Base-by-base conservation (phyloP, 2,329 filamentous ascomycete species). In the Penicillium griseofulvum region DNA sequence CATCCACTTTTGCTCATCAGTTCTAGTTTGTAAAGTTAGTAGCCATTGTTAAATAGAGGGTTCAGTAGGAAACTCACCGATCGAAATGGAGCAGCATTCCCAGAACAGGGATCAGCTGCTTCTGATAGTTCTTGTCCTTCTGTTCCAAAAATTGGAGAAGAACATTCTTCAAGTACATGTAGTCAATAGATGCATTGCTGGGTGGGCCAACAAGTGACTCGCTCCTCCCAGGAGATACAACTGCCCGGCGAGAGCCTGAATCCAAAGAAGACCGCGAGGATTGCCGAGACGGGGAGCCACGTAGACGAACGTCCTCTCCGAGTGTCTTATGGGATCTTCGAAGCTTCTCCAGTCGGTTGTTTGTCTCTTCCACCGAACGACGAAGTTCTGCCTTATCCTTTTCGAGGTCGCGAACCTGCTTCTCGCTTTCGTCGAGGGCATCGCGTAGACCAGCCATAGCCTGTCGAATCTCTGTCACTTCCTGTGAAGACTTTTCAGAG, bases 1-100 rank as follows among this genome's bases (percentile, higher is more conserved):
- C 74, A 87, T 84, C 90, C 91, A 96, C 74, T 90, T 93, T 74
- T 94, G 87, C 75, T 94, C 89, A 64, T 96, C 91, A 64, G 82
- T 84, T 65, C 82, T 85, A 54, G 42, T 65, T 49, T 53, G 62
- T n/a, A n/a, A n/a, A n/a, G n/a, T 67, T 53, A 63, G 58, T 48
- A 58, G 7, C 11, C 16, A 16, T 22, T 9, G 22, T 29, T 19
- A 33, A 9, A 24, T 31, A 24, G 17, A 17, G 26, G 29, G 12
- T 7, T 33, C 17, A 24, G 43, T 38, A 16, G 11, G 22, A 49
- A 42, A 74, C 81, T 71, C 68, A 84, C 80, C 81, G 77, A 68
- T 87, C 84, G 72, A 87, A 87, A 70, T 86, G 83, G 62, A 87
- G 72, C 70, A 87, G 72, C 84, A 85, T 85, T 14, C 83, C 83